Conservation (phyloP, 345 rosid species). For the Melaleuca alternifolia region DNA sequence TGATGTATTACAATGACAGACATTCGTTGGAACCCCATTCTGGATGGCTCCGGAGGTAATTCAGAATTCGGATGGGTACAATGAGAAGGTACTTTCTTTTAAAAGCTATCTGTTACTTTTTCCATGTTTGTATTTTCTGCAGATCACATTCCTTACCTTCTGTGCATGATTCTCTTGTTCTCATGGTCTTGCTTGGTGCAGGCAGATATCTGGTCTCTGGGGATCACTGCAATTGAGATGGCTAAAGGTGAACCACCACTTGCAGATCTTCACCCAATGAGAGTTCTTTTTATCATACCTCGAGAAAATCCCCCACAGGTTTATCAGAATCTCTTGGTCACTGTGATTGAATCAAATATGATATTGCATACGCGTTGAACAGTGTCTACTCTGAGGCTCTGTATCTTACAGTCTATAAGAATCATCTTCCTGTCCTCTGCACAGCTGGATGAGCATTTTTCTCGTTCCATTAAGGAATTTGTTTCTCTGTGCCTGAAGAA, state of each 20-base stretch:
- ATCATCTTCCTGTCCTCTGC: slow-evolving; percentile 9
- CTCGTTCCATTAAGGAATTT: slow-evolving; percentile 95
- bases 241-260: slow-evolving; percentile 99
- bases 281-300: slow-evolving; percentile 98
- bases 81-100: slow-evolving; percentile 67
- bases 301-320: slow-evolving; percentile 99
- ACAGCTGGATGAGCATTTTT: slow-evolving; percentile 99
- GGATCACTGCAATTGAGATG: slow-evolving; percentile 98
- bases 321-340: slow-evolving; percentile 14
- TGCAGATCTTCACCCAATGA: slow-evolving; percentile 99
- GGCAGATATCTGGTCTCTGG: slow-evolving; percentile 99
- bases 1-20: slow-evolving; percentile 44
- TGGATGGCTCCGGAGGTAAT: slow-evolving; percentile 99
- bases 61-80: slow-evolving; percentile 96
- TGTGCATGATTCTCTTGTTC: not conserved
- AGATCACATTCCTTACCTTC: not conserved
- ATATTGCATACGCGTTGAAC: not conserved
- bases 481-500: slow-evolving; percentile 91
- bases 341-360: slow-evolving; percentile 2
- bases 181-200: slow-evolving; percentile 22
- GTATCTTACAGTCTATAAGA: slow-evolving; percentile 6
- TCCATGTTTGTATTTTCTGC: not conserved
- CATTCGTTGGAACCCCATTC: slow-evolving; percentile 99
- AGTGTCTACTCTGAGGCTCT: not conserved
- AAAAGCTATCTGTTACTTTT: not conserved